Conservation (phyloP, 2,329 filamentous ascomycete genomes). For the Intubia oerlemansii region DNA sequence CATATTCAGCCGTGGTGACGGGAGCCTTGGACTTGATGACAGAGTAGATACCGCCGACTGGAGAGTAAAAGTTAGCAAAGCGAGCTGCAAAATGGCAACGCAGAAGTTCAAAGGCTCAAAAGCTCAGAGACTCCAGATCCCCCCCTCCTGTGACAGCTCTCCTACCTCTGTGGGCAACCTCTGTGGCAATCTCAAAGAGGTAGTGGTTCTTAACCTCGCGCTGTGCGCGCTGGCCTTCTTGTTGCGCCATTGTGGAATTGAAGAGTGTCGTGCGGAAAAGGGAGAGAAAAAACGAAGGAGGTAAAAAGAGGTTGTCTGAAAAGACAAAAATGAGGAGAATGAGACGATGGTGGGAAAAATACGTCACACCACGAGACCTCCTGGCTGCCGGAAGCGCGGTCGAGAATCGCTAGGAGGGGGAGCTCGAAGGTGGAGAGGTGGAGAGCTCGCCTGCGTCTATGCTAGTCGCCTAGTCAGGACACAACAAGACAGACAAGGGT, state of each 20-base stretch:
- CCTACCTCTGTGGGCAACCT: constrained; percentile 87
- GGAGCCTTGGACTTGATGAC: constrained; percentile 98
- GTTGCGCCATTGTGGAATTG: constrained; percentile 9
- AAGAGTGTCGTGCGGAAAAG: constrained; percentile 1
- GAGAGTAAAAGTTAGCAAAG: background rate
- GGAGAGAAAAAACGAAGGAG: background rate
- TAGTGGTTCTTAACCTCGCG: constrained; percentile 85
- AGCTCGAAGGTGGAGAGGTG: no score
- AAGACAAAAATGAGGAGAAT: background rate
- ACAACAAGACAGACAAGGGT: no score
- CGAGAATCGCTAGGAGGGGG: no score
- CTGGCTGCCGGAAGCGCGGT: no score
- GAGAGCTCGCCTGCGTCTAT: no score
- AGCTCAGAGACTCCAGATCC: no score
- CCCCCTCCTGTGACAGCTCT: background rate
- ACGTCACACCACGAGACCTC: no score
- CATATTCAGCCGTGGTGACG: constrained; percentile 96
- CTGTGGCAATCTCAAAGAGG: constrained; percentile 90
- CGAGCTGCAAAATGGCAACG: no score
- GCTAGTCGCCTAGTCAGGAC: no score
- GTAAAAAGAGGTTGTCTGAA: background rate
- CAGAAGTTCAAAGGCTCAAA: no score
- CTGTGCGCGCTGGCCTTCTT: constrained; percentile 20
- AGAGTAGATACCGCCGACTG: constrained; percentile 96
- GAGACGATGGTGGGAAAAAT: background rate